These are phyloP conservation scores for Fusarium guadeloupense DNA, from an alignment of 2,329 filamentous ascomycete species.

Conservation along the genomic window DNA sequence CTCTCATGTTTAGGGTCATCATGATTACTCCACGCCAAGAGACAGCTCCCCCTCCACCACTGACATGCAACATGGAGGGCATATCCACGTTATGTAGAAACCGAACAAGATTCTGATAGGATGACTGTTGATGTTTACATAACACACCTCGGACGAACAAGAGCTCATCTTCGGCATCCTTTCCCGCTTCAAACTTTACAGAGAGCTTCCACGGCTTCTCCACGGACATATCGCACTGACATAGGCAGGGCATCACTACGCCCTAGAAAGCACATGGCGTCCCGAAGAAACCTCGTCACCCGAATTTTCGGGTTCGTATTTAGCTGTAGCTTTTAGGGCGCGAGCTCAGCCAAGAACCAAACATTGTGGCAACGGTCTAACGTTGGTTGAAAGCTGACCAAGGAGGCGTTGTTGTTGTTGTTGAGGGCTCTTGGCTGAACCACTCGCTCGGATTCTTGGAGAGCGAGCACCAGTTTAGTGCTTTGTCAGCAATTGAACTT, in stretches of 20 bases:
- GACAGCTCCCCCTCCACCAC: constrained; percentile 5
- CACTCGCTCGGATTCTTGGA: no score
- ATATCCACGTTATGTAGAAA: neutral
- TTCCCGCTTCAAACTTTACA: neutral
- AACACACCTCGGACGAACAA: neutral
- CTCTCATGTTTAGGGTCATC: constrained; percentile 20
- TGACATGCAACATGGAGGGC: constrained; percentile 11
- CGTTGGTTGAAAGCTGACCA: neutral
- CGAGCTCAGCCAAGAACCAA: neutral
- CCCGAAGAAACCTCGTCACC: neutral
- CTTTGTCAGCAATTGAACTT: constrained; percentile 25
- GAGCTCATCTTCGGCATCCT: neutral
- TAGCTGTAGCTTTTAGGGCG: neutral
- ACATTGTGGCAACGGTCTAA: neutral
- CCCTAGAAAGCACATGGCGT: neutral
- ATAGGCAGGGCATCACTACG: neutral
- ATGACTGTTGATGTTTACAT: neutral
- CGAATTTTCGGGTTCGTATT: neutral
- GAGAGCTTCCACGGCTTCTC: no score
- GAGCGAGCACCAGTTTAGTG: constrained; percentile 2
- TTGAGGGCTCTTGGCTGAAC: no score
- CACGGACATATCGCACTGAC: neutral
- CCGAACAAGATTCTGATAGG: neutral
- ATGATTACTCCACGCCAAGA: constrained; percentile 31
- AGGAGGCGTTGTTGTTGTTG: neutral